Percentiles rank a stretch among this genome's conserved stretches.
These are phyloP conservation scores for Fusarium sp. DNA, from an alignment of 2,329 filamentous ascomycete species.

Conservation along the genomic window DNA sequence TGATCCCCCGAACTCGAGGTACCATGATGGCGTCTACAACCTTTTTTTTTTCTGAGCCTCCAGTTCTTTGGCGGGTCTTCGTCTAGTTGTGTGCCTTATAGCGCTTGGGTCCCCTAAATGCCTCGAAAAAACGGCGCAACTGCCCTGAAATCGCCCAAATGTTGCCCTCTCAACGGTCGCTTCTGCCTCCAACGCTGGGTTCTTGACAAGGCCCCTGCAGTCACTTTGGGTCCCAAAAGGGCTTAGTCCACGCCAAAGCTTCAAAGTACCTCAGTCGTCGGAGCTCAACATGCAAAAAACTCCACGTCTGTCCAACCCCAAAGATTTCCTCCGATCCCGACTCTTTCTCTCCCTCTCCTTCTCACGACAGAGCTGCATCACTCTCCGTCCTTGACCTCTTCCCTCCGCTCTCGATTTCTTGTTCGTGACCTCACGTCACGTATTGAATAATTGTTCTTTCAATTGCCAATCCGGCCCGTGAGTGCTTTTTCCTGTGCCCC, in stretches of 20 bases:
- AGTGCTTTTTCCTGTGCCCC: conserved; percentile 28
- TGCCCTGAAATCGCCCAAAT: conserved; percentile 18
- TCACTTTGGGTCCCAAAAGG: conserved; percentile 34
- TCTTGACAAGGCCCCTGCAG: conserved; percentile 30
- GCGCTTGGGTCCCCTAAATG: conserved; percentile 15
- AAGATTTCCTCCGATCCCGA: conserved; percentile 50
- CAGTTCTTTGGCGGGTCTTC: conserved; percentile 27
- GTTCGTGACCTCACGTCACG: conserved; percentile 35
- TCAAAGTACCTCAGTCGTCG: conserved; percentile 50
- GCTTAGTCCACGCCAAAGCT: conserved; percentile 48
- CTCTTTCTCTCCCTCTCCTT: conserved; percentile 49
- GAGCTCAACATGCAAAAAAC: conserved; percentile 57
- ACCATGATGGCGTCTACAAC: conserved; percentile 35
- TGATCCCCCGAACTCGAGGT: conserved; percentile 40
- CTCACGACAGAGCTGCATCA: conserved; percentile 46
- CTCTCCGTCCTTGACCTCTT: conserved; percentile 38
- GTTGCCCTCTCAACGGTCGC: conserved; percentile 37
- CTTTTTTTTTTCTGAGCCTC: conserved; percentile 27
- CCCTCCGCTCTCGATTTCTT: conserved; percentile 26
- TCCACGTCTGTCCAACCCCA: conserved; percentile 52
- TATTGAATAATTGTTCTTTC: conserved; percentile 38
- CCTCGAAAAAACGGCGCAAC: not conserved
- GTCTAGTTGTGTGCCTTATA: conserved; percentile 23
- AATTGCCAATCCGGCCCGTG: conserved; percentile 43
- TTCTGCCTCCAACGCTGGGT: conserved; percentile 17